Evolutionary conservation across 306 rosid species (phyloP), one percentile per base, ranked within the genome.

Genomic region (Pterocarpus santalinus): DNA sequence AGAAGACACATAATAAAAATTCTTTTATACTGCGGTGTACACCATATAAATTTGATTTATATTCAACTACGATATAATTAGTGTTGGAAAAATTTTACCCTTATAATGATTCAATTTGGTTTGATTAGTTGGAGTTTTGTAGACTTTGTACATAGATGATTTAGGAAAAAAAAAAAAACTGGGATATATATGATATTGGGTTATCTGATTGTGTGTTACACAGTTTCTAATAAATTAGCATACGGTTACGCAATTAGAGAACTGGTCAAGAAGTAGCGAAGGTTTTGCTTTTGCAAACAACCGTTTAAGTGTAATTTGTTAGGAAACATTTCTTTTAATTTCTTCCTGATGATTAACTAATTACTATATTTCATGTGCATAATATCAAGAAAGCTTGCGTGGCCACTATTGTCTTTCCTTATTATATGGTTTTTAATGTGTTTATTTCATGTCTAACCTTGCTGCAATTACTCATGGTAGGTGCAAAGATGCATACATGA

Each of bases 401-500:
- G 9, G 17, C 8, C 30, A 30, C 53, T 47, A 47, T 69, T 68
- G 8, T 8, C 22, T 49, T 76, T 9, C 63, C 55, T 41, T 68
- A n/a, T 38, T 47, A 65, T 78, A 41, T 43, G 41, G 52, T 15
- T 68, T 36, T 11, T 16, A 61, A 12, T 16, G 28, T 60, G 22
- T 14, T 3, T 12, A 4, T n/a, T 41, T 55, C 30, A 36, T 22
- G 15, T 44, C 41, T 53, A 62, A 69, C n/a, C 35, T 81, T 44
- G 39, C 38, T 66, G 22, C 30, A 28, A 47, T 73, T 64, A 52
- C 28, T 53, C 36, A 63, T 44, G 84, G 63, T 44, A 92, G 97
- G 97, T 92, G 30, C 95, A 92, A 86, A 92, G 92, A 77, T 83
- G 89, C 71, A 49, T 79, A 63, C 82, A 85, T 72, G 94, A 92